Base-by-base conservation (phyloP, 1,284 basidiomycete species). In the Mycena citricolor region DNA sequence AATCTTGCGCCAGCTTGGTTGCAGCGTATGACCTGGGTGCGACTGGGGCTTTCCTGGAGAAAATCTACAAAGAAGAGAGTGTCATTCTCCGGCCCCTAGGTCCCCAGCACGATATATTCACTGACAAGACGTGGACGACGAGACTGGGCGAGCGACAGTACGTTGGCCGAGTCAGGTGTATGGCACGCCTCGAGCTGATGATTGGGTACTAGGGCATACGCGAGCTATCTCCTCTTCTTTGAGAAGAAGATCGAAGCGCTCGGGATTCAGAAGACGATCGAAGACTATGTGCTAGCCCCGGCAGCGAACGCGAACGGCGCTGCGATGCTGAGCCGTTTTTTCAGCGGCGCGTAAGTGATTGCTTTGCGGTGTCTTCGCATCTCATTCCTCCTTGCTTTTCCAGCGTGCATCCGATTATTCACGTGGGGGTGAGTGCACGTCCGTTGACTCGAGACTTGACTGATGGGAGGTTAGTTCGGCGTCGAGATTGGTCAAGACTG, bases 11-110 rank as follows among this genome's bases (percentile, higher is more conserved):
- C 51, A 76, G 81, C 59, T 40, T 82, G 0, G 62, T 86, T 0
- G 79, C 83, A 2, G 76, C 79, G 2, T 86, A 85, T 54, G 78
- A 85, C 47, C 61, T 86, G 16, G 83, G 83, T 1, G 81, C 81
- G 0, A 56, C 78, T 1, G 57, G 74, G 0, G 62, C 67, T 12
- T 64, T 81, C 10, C 52, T 86, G 29, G 67, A 77, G 49, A 69
- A 73, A 28, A 77, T 80, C 25, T 80, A 76, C 50, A 70, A 77
- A 14, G 52, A 60, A 2, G 71, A 76, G 38, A 59, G 60, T 0
- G 31, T 28, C 0, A 46, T 14, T 5, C 16, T 43, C 10, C 42
- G 32, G 67, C 28, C 47, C n/a, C 11, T 50, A 4, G 23, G 38
- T 21, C 45, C 33, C 14, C 35, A 64, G 66, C 39, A 57, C 59